Percentiles rank a stretch among this genome's conserved stretches.
These are phyloP conservation scores for Phytopythium ostracodes DNA, from an alignment of 352 stramenopile species.

Conservation along the genomic window DNA sequence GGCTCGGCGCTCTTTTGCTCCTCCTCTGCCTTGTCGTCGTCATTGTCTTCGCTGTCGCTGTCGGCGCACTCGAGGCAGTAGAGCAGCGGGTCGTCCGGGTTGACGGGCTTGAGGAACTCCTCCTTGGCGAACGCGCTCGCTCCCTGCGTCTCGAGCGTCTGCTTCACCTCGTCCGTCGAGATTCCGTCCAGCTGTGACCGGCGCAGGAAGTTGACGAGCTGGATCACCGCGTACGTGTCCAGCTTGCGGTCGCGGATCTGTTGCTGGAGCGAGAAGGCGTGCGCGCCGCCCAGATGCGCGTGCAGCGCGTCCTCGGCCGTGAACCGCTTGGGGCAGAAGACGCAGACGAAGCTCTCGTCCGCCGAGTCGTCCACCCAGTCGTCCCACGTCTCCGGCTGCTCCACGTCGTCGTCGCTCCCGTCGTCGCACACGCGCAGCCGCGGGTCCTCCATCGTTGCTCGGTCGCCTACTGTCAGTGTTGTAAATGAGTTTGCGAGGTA, in stretches of 20 bases:
- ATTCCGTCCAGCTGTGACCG: conserved; percentile 37
- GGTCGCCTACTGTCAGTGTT: neutral
- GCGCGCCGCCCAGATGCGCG: conserved; percentile 41
- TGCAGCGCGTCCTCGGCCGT: conserved; percentile 47
- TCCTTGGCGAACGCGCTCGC: conserved; percentile 53
- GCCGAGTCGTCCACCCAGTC: conserved; percentile 79
- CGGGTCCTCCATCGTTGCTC: conserved; percentile 3
- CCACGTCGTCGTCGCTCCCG: conserved; percentile 20
- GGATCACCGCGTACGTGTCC: conserved; percentile 78
- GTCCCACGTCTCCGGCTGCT: conserved; percentile 78
- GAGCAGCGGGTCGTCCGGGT: conserved; percentile 74
- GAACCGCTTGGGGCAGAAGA: conserved; percentile 64
- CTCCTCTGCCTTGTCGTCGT: conserved; percentile 31
- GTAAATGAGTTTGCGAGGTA: too few relatives aligned
- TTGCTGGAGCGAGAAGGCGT: conserved; percentile 61
- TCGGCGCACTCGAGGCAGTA: conserved; percentile 75
- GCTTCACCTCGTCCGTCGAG: conserved; percentile 32
- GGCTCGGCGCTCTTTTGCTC: conserved; percentile 31
- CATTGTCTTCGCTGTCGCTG: conserved; percentile 44
- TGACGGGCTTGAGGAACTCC: conserved; percentile 70
- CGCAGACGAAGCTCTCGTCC: conserved; percentile 46
- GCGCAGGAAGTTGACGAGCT: conserved; percentile 75
- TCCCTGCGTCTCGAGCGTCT: conserved; percentile 41
- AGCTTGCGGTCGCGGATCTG: conserved; percentile 48
- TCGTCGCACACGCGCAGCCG: conserved; percentile 10